Evolutionary conservation across 2,329 filamentous ascomycete species (phyloP).

Genomic region (Aspergillus calidoustus): DNA sequence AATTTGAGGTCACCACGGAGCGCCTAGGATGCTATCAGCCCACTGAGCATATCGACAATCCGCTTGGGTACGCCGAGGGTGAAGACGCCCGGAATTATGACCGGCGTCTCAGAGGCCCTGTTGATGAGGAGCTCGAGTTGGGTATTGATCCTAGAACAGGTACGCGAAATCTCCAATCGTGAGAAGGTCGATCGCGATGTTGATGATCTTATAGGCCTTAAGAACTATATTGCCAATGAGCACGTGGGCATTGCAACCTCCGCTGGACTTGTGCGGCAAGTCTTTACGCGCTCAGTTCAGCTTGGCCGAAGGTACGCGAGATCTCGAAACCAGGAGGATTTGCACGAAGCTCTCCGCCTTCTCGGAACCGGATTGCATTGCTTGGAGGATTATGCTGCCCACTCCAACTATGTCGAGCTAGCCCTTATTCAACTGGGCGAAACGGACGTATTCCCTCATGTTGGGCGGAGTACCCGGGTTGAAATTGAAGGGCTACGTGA

Average conservation of each 20-base stretch:
- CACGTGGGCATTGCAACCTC: conserved; percentile 78
- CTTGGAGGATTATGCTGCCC: conserved; percentile 88
- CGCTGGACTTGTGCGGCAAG: conserved; percentile 72
- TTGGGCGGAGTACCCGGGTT: conserved; percentile 74
- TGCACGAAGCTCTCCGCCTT: conserved; percentile 84
- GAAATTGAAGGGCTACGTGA: conserved; percentile 68
- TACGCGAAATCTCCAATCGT: conserved; percentile 27
- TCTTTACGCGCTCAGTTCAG: conserved; percentile 75
- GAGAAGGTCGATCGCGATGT: not conserved
- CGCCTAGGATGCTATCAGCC: conserved; percentile 80
- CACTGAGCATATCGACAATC: conserved; percentile 81
- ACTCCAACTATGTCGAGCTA: conserved; percentile 91
- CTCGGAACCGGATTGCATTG: conserved; percentile 89
- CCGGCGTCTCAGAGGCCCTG: conserved; percentile 75
- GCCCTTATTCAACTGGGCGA: conserved; percentile 87
- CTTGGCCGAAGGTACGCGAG: conserved; percentile 75
- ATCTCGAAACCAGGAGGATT: conserved; percentile 71
- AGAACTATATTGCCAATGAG: conserved; percentile 95
- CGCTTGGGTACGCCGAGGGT: conserved; percentile 86
- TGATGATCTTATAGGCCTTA: conserved; percentile 58
- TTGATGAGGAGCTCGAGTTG: conserved; percentile 79
- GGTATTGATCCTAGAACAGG: conserved; percentile 75
- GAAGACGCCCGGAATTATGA: conserved; percentile 83
- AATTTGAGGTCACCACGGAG: conserved; percentile 82
- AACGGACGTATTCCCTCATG: conserved; percentile 80